Evolutionary conservation across 140 eudicot species (phyloP).

Genomic region (Cichorium intybus): DNA sequence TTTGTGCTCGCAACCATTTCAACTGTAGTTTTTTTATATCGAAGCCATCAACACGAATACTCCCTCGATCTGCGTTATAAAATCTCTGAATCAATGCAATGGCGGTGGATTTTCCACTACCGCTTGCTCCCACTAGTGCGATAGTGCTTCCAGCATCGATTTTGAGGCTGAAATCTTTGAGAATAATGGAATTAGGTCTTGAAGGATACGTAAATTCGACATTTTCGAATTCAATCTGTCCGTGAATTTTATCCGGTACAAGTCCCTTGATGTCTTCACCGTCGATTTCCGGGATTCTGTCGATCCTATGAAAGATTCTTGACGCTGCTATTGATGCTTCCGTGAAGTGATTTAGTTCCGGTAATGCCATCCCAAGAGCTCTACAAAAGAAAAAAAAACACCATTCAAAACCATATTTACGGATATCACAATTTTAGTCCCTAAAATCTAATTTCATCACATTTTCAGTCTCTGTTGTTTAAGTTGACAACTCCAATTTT

Average conservation of each 20-base stretch:
- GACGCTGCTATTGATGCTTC: slow-evolving; percentile 94
- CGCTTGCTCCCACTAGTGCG: slow-evolving; percentile 97
- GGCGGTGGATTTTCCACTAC: slow-evolving; percentile 96
- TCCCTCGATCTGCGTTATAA: slow-evolving; percentile 61
- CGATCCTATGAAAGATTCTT: slow-evolving; percentile 69
- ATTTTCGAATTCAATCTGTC: slow-evolving; percentile 65
- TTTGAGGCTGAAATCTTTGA: slow-evolving; percentile 64
- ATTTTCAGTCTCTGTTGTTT: neutral
- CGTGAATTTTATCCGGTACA: slow-evolving; percentile 50
- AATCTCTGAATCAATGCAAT: slow-evolving; percentile 77
- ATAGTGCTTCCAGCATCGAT: slow-evolving; percentile 80
- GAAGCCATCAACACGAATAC: slow-evolving; percentile 65
- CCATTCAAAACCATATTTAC: neutral
- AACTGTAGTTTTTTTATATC: slow-evolving; percentile 63
- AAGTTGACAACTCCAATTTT: too few relatives aligned
- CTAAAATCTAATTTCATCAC: neutral
- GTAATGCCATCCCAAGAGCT: slow-evolving; percentile 91
- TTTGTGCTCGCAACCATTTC: slow-evolving; percentile 81
- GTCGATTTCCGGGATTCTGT: slow-evolving; percentile 66
- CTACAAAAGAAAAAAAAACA: slow-evolving; percentile 35
- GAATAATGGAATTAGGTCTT: slow-evolving; percentile 66
- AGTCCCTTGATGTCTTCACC: slow-evolving; percentile 58
- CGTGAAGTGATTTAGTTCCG: slow-evolving; percentile 81
- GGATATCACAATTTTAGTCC: neutral
- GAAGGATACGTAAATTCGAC: slow-evolving; percentile 81